These are phyloP conservation scores for Pittosporum tobira DNA, from an alignment of 129 eudicot genomes.

Conservation along the genomic window DNA sequence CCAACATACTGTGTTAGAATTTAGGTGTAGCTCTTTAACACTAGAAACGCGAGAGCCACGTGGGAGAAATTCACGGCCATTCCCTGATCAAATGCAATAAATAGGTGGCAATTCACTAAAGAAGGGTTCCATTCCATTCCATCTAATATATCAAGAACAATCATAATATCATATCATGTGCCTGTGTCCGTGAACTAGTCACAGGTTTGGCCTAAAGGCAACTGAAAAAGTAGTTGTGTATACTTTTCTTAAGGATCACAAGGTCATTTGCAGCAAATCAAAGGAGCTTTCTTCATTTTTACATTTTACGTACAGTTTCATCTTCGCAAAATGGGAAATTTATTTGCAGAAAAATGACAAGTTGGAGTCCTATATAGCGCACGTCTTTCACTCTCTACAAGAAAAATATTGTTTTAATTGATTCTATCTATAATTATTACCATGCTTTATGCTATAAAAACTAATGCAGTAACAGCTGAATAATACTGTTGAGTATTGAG, in stretches of 20 bases:
- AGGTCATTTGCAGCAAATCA: not conserved
- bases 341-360: not conserved
- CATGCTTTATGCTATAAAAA: too few species aligned
- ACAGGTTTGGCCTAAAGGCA: constrained; percentile 7
- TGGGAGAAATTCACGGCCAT: not conserved
- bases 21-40: constrained; percentile 6
- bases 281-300: not conserved
- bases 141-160: not conserved
- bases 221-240: not conserved
- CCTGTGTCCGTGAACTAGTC: not conserved
- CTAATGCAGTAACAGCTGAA: not conserved
- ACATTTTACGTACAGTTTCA: not conserved
- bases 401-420: too few species aligned
- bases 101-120: not conserved
- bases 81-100: constrained; percentile 6
- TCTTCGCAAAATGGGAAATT: not conserved
- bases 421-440: too few species aligned
- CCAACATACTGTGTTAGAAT: not conserved
- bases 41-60: not conserved
- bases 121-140: not conserved
- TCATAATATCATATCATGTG: not conserved
- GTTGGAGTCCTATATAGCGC: not conserved
- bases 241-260: constrained; percentile 1
- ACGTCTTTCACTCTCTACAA: not conserved
- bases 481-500: not conserved